phyloP scores from a whole-genome alignment of 2,329 filamentous ascomycete species.

The Conoideocrella luteorostrata region DNA sequence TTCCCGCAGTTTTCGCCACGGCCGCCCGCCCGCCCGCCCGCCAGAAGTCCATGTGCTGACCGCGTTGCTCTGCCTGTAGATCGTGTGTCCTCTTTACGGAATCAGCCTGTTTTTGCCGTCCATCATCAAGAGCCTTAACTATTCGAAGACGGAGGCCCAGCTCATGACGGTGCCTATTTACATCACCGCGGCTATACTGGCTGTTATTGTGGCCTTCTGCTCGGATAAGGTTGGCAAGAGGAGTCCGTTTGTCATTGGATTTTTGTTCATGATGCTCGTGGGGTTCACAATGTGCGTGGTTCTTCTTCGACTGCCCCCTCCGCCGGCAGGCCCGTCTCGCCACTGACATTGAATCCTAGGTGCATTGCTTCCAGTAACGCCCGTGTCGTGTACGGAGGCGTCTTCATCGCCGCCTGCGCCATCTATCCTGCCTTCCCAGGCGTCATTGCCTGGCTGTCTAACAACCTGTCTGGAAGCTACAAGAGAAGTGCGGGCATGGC shows the following conservation, averaged over 20 bases:
- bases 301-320: not conserved
- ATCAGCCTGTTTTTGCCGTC: slow-evolving; percentile 56
- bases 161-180: slow-evolving; percentile 57
- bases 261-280: slow-evolving; percentile 45
- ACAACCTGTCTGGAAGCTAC: slow-evolving; percentile 62
- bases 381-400: slow-evolving; percentile 63
- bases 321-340: no score
- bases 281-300: slow-evolving; percentile 48
- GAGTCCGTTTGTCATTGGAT: slow-evolving; percentile 48
- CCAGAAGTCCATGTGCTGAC: no score
- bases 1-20: not conserved
- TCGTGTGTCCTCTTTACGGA: slow-evolving; percentile 49
- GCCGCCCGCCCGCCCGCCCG: no score
- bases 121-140: slow-evolving; percentile 56
- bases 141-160: slow-evolving; percentile 49
- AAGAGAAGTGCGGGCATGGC: slow-evolving; percentile 64
- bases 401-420: slow-evolving; percentile 68
- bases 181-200: slow-evolving; percentile 56
- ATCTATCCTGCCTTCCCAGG: slow-evolving; percentile 78
- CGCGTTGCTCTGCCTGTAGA: slow-evolving; percentile 22
- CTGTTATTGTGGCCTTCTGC: slow-evolving; percentile 45
- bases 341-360: slow-evolving; percentile 31
- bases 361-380: slow-evolving; percentile 53
- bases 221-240: slow-evolving; percentile 50
- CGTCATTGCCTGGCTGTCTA: slow-evolving; percentile 70